Evolutionary conservation across 352 stramenopile species (phyloP).

Genomic region (Phytophthora nicotianae): DNA sequence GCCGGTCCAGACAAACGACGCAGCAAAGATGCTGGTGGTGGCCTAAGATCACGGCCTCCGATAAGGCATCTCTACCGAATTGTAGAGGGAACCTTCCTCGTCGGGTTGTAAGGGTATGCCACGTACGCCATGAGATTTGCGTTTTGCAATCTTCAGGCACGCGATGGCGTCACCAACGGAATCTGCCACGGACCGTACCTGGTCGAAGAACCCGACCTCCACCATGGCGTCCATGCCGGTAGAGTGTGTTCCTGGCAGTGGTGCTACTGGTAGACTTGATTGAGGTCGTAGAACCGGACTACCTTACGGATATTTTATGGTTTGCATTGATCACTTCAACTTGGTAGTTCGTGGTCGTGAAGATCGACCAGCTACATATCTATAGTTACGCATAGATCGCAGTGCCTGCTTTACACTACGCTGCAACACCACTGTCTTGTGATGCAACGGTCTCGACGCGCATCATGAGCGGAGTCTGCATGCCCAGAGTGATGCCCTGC

Average conservation of each 20-base stretch:
- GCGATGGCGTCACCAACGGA: conserved; percentile 18
- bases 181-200: not conserved
- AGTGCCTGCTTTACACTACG: conserved; percentile 8
- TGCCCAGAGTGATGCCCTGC: conserved; percentile 51
- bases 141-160: not conserved
- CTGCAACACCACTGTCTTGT: not conserved
- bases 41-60: conserved; percentile 7
- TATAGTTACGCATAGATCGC: conserved; percentile 12
- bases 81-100: conserved; percentile 25
- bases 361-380: conserved; percentile 1
- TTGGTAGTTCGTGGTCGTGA: conserved; percentile 2
- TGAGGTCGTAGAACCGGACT: not conserved
- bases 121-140: conserved; percentile 23
- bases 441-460: conserved; percentile 19
- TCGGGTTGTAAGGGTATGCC: conserved; percentile 22
- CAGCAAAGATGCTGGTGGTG: conserved; percentile 13
- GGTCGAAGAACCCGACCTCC: not conserved
- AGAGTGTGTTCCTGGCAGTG: not conserved
- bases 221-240: not conserved
- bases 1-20: conserved; percentile 9
- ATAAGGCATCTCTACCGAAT: conserved; percentile 10
- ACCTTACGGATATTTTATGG: not conserved
- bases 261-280: not conserved
- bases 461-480: conserved; percentile 42
- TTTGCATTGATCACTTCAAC: conserved; percentile 21